Evolutionary conservation across 2,329 filamentous ascomycete genomes (phyloP).

Genomic region (Colletotrichum sp.): DNA sequence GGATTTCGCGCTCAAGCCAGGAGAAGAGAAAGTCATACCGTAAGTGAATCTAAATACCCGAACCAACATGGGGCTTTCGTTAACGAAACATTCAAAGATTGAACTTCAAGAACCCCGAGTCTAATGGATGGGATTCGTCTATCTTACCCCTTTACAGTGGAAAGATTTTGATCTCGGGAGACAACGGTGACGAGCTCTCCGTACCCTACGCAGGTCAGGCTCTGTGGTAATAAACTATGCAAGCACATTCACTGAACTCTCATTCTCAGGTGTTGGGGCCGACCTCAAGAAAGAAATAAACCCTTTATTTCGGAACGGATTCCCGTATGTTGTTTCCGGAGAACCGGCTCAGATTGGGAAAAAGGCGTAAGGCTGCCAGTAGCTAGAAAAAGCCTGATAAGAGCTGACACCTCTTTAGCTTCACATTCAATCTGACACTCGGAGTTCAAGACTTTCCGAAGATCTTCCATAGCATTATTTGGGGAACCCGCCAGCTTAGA

Average conservation of each 20-base stretch:
- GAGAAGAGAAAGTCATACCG: constrained; percentile 26
- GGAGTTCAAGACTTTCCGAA: constrained; percentile 38
- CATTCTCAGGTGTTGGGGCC: constrained; percentile 20
- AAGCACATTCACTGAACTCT: background rate
- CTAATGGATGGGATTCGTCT: constrained; percentile 27
- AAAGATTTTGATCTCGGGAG: constrained; percentile 32
- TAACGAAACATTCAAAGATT: constrained; percentile 11
- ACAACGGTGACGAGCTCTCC: constrained; percentile 35
- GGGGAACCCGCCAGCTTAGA: constrained; percentile 23
- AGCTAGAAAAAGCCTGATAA: background rate
- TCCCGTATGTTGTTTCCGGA: background rate
- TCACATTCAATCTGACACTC: constrained; percentile 66
- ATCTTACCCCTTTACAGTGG: constrained; percentile 37
- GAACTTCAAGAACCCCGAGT: constrained; percentile 30
- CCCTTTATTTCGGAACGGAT: constrained; percentile 13
- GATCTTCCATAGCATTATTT: constrained; percentile 20
- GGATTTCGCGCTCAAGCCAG: constrained; percentile 26
- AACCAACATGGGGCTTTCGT: background rate
- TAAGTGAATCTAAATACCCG: background rate
- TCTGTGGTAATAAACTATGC: background rate
- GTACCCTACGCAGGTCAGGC: constrained; percentile 35
- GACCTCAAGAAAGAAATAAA: constrained; percentile 24
- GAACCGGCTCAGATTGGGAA: background rate
- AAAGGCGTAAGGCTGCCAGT: background rate
- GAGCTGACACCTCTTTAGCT: constrained; percentile 29